Evolutionary conservation across 495 filamentous ascomycete species (phyloP).

Genomic region (Penicillium argentinense): DNA sequence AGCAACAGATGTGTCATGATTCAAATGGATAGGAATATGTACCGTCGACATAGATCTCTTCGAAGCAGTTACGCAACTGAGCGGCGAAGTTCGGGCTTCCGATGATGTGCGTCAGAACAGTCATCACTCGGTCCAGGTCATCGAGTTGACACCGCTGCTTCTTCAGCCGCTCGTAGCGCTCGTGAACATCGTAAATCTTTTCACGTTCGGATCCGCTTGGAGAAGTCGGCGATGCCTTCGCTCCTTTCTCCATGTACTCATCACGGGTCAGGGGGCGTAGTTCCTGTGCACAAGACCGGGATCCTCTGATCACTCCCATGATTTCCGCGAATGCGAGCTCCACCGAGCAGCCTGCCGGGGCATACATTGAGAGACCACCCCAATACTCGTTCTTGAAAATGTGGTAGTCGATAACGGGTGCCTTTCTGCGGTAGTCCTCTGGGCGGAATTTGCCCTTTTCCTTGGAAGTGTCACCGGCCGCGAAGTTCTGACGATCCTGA

Average conservation of each 20-base stretch:
- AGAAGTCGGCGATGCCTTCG: slow-evolving; percentile 32
- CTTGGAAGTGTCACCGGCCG: neutral
- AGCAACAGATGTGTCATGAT: too few species aligned
- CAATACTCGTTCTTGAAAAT: slow-evolving; percentile 42
- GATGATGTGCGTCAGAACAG: slow-evolving; percentile 16
- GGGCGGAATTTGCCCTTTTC: neutral
- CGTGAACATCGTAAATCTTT: slow-evolving; percentile 33
- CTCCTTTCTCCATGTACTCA: slow-evolving; percentile 29
- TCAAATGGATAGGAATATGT: too few species aligned
- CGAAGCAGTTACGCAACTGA: slow-evolving; percentile 27
- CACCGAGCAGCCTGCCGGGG: slow-evolving; percentile 17
- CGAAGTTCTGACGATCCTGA: slow-evolving; percentile 15
- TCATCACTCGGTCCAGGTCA: slow-evolving; percentile 33
- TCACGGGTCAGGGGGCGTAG: slow-evolving; percentile 24
- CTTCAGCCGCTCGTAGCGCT: slow-evolving; percentile 38
- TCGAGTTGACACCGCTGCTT: slow-evolving; percentile 28
- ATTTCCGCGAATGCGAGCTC: slow-evolving; percentile 46
- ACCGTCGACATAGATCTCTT: slow-evolving; percentile 48
- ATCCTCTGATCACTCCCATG: slow-evolving; percentile 47
- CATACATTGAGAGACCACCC: slow-evolving; percentile 22
- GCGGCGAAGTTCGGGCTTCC: slow-evolving; percentile 9
- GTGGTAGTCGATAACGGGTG: slow-evolving; percentile 30
- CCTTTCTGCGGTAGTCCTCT: neutral
- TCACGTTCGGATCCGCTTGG: slow-evolving; percentile 20
- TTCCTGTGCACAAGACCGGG: slow-evolving; percentile 6